Evolutionary conservation across 148 eudicot genomes (phyloP).

Genomic region (Rhododendron griersonianum): DNA sequence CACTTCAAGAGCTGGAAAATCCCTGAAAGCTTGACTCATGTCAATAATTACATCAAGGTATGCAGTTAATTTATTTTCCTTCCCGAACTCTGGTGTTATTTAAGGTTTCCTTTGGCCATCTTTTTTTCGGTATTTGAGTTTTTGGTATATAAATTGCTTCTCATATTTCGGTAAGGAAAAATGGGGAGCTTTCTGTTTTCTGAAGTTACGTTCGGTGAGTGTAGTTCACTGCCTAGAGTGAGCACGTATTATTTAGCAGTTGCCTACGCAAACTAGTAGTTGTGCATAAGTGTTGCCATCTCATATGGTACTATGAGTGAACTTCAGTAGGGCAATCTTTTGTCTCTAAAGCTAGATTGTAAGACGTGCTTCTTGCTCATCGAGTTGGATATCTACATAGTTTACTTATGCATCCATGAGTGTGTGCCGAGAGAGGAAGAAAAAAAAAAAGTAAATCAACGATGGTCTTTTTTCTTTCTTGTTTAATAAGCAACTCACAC

Average conservation of each 20-base stretch:
- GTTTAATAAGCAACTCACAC: too few species aligned
- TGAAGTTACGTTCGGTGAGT: not conserved
- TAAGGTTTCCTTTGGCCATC: not conserved
- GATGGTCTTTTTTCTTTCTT: too few species aligned
- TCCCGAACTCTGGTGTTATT: not conserved
- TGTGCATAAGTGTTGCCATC: not conserved
- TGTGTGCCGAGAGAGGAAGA: too few species aligned
- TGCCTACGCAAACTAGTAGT: not conserved
- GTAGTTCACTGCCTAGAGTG: not conserved
- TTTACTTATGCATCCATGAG: too few species aligned
- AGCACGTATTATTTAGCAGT: not conserved
- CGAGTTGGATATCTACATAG: not conserved
- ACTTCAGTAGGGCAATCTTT: not conserved
- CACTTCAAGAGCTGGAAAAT: constrained; percentile 82
- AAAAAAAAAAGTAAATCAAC: too few species aligned
- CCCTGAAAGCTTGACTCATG: constrained; percentile 55
- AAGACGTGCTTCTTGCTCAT: not conserved
- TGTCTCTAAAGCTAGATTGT: not conserved
- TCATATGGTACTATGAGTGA: not conserved
- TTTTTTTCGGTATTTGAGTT: not conserved
- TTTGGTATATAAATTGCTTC: not conserved
- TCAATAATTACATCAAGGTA: constrained; percentile 53
- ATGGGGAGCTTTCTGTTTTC: not conserved
- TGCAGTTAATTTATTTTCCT: not conserved
- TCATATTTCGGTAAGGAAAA: not conserved